Evolutionary conservation across 495 filamentous ascomycete species (phyloP).

Genomic region (Penicillium fimorum): DNA sequence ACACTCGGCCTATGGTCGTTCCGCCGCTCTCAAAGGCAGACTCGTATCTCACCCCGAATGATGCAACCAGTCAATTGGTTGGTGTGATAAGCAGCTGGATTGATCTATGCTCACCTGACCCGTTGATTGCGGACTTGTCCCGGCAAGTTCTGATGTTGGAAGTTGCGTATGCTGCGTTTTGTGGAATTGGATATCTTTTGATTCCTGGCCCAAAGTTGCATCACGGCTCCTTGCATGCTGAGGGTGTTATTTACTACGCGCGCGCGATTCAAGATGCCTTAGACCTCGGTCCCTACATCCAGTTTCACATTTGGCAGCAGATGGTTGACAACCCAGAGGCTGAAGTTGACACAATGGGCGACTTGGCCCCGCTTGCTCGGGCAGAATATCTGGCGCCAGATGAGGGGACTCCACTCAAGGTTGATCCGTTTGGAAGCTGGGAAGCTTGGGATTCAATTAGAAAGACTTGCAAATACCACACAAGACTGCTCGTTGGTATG

Average conservation of each 20-base stretch:
- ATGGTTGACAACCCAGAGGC: conserved; percentile 66
- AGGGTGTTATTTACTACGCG: conserved; percentile 68
- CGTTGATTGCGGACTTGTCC: conserved; percentile 76
- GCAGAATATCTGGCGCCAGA: conserved; percentile 48
- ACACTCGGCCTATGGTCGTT: conserved; percentile 54
- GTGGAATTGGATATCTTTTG: conserved; percentile 79
- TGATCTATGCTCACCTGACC: conserved; percentile 80
- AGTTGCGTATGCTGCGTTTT: conserved; percentile 91
- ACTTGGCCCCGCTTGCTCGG: conserved; percentile 57
- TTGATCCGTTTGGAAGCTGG: conserved; percentile 77
- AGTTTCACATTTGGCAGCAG: conserved; percentile 75
- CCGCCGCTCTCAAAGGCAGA: conserved; percentile 70
- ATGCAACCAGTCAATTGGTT: conserved; percentile 67
- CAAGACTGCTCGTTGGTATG: conserved; percentile 84
- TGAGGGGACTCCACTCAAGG: conserved; percentile 31
- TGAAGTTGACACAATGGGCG: conserved; percentile 53
- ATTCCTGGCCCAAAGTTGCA: conserved; percentile 69
- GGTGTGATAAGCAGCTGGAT: conserved; percentile 84
- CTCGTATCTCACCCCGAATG: conserved; percentile 69
- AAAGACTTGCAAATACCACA: conserved; percentile 80
- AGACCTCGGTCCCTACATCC: conserved; percentile 67
- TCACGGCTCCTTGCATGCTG: conserved; percentile 43
- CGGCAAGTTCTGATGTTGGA: conserved; percentile 87
- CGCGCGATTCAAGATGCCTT: conserved; percentile 80
- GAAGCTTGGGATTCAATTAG: conserved; percentile 91